Evolutionary conservation across 2,329 filamentous ascomycete species (phyloP).

Genomic region (Neophaeococcomyces mojaviensis): DNA sequence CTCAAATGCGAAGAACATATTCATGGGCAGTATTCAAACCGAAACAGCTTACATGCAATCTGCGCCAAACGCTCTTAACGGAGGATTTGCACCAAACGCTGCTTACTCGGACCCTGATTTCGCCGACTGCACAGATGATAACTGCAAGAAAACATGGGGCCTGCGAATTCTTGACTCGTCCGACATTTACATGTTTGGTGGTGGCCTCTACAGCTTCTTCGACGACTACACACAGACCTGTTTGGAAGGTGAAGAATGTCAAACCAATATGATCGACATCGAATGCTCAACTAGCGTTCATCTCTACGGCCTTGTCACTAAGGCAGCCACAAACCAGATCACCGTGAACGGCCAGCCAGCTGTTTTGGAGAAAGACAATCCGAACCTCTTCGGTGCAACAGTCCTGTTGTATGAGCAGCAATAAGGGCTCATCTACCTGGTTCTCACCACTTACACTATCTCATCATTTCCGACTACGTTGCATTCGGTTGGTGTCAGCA

Average conservation of each 20-base stretch:
- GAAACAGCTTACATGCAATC: constrained; percentile 75
- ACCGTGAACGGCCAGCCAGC: constrained; percentile 50
- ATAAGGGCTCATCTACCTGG: neutral
- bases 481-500: no score
- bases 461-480: no score
- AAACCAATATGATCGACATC: constrained; percentile 68
- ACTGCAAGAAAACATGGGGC: constrained; percentile 69
- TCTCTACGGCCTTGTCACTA: constrained; percentile 65
- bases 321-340: constrained; percentile 68
- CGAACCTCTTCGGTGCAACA: constrained; percentile 58
- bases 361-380: constrained; percentile 54
- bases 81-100: constrained; percentile 51
- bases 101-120: constrained; percentile 64
- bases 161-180: constrained; percentile 61
- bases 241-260: constrained; percentile 60
- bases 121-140: constrained; percentile 46
- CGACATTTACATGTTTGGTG: constrained; percentile 63
- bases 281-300: constrained; percentile 55
- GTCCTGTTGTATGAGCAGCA: constrained; percentile 44
- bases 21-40: constrained; percentile 76
- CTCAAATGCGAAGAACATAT: constrained; percentile 67
- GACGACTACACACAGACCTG: constrained; percentile 72
- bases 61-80: constrained; percentile 73
- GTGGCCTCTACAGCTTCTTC: constrained; percentile 74
- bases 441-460: neutral